A percentile compares a stretch with the other conserved stretches of the same genome.
phyloP scores from a whole-genome alignment of 108 stramenopile species.

The Pseudonitzschia multistriata region DNA sequence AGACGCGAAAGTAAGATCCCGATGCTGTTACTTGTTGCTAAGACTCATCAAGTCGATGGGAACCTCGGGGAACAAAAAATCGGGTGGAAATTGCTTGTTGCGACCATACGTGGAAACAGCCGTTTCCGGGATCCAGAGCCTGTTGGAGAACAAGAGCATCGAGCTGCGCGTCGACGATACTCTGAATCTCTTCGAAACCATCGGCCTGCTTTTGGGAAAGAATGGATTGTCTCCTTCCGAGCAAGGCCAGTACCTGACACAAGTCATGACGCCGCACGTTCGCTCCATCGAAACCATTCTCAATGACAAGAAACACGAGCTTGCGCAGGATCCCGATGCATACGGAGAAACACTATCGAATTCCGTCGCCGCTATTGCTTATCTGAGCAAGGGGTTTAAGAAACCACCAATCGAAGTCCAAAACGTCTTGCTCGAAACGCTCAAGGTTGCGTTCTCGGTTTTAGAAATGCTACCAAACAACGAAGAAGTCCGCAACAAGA shows the following conservation, averaged over 20 bases:
- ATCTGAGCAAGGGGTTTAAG: slow-evolving; percentile 70
- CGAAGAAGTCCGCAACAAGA: slow-evolving; percentile 54
- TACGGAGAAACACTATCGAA: slow-evolving; percentile 48
- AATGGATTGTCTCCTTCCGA: slow-evolving; percentile 51
- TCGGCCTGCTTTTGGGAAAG: slow-evolving; percentile 70
- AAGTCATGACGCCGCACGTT: slow-evolving; percentile 70
- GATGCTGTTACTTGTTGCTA: slow-evolving; percentile 63
- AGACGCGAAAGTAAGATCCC: slow-evolving; percentile 49
- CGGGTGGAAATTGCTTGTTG: slow-evolving; percentile 18
- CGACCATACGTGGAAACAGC: slow-evolving; percentile 67
- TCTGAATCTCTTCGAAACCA: slow-evolving; percentile 71
- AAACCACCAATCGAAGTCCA: slow-evolving; percentile 55
- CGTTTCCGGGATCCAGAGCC: slow-evolving; percentile 60
- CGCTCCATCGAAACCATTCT: slow-evolving; percentile 54
- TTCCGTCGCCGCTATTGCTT: slow-evolving; percentile 67
- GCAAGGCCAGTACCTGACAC: slow-evolving; percentile 55
- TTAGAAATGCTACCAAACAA: slow-evolving; percentile 43
- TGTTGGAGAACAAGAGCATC: slow-evolving; percentile 46
- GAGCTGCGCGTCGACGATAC: slow-evolving; percentile 60
- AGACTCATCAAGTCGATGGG: slow-evolving; percentile 56
- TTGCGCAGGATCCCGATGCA: slow-evolving; percentile 40
- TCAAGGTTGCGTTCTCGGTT: slow-evolving; percentile 42
- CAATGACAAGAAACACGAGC: slow-evolving; percentile 28
- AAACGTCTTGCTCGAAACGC: slow-evolving; percentile 55
- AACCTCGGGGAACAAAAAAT: slow-evolving; percentile 16